phyloP scores from a whole-genome alignment of 208 protist genomes.

The Trypanosoma rangeli region DNA sequence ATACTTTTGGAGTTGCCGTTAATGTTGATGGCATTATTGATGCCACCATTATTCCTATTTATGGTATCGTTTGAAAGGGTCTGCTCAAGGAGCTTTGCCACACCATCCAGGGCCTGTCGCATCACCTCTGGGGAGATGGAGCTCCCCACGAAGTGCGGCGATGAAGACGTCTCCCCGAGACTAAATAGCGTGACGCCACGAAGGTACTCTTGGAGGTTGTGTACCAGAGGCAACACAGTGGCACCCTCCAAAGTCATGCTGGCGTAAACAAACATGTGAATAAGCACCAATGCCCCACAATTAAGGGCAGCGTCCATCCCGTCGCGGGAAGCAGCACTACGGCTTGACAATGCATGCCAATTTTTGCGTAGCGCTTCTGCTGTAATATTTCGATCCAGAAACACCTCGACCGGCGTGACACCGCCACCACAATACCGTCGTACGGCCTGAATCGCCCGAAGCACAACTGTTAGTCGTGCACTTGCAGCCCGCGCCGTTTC shows the following conservation, averaged over 20 bases:
- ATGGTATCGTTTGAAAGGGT: neutral
- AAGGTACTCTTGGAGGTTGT: constrained; percentile 72
- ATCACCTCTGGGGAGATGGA: constrained; percentile 52
- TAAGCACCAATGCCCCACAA: constrained; percentile 79
- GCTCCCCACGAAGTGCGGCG: constrained; percentile 15
- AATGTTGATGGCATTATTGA: neutral
- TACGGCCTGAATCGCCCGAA: constrained; percentile 70
- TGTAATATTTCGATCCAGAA: constrained; percentile 62
- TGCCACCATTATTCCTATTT: neutral
- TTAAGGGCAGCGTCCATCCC: constrained; percentile 62
- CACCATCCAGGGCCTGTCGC: constrained; percentile 57
- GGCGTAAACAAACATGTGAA: constrained; percentile 63
- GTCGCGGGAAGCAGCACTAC: constrained; percentile 3
- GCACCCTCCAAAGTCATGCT: constrained; percentile 26
- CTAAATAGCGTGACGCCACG: constrained; percentile 64
- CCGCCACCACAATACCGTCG: constrained; percentile 42
- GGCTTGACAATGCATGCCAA: constrained; percentile 26
- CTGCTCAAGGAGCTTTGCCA: constrained; percentile 49
- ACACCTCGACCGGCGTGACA: constrained; percentile 34
- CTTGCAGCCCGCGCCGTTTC: constrained; percentile 44
- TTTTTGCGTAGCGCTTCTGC: constrained; percentile 71
- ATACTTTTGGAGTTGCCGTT: constrained; percentile 2
- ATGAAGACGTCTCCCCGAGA: constrained; percentile 44
- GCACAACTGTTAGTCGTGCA: constrained; percentile 65
- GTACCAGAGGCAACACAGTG: constrained; percentile 55